Conservation (phyloP, 208 protist genomes). For the Acanthamoeba triangularis region DNA sequence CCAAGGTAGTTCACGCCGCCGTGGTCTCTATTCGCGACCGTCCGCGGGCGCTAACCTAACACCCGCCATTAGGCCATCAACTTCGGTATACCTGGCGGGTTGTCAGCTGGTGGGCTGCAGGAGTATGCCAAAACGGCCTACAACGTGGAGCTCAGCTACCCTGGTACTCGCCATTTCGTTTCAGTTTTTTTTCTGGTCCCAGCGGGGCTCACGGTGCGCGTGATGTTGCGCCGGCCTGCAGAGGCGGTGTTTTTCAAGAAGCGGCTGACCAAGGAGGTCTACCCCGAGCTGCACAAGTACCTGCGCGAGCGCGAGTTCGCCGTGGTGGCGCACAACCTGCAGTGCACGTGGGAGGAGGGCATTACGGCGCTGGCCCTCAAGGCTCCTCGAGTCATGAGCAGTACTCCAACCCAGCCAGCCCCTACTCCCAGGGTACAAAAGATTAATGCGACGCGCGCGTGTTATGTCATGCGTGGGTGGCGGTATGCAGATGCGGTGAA, state of each 20-base stretch:
- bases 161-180: background rate
- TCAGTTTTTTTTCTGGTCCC: background rate
- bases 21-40: background rate
- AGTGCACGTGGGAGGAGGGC: constrained; percentile 9
- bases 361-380: constrained; percentile 1
- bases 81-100: constrained; percentile 61
- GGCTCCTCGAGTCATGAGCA: background rate
- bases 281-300: constrained; percentile 55
- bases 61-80: constrained; percentile 30
- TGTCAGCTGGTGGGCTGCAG: background rate
- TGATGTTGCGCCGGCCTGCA: background rate
- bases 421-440: background rate
- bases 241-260: constrained; percentile 11
- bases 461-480: background rate
- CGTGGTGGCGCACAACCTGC: constrained; percentile 22
- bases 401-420: background rate
- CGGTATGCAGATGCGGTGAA: background rate
- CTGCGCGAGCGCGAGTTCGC: constrained; percentile 1
- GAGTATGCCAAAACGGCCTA: constrained; percentile 54
- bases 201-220: too few species aligned
- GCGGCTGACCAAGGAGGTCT: constrained; percentile 39
- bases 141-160: background rate
- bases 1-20: constrained; percentile 10
- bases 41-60: background rate
- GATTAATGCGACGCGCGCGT: background rate